These are phyloP conservation scores for Glycyrrhiza uralensis DNA, from an alignment of 306 rosid genomes.

Conservation along the genomic window DNA sequence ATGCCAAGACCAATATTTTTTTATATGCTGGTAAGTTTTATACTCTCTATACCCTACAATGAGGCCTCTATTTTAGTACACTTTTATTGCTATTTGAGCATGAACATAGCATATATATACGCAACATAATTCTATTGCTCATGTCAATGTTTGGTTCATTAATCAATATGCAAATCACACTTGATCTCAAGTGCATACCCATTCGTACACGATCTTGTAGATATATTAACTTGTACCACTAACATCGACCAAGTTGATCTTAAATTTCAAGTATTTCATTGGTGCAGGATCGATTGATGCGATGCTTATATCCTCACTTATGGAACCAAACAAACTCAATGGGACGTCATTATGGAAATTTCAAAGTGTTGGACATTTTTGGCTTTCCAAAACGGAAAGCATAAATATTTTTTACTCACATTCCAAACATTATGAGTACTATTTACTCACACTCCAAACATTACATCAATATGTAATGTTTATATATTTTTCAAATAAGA, in stretches of 20 bases:
- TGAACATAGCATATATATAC: too few species aligned
- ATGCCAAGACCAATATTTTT: not conserved
- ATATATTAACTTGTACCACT: not conserved
- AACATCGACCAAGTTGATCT: not conserved
- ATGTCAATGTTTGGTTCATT: too few species aligned
- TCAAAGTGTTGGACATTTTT: not conserved
- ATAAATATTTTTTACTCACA: not conserved
- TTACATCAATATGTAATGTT: not conserved
- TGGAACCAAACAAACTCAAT: not conserved
- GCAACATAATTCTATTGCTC: too few species aligned
- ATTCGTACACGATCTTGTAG: too few species aligned
- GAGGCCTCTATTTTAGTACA: not conserved
- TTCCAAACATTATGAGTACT: not conserved
- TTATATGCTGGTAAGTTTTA: not conserved
- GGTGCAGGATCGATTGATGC: not conserved
- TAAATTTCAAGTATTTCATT: not conserved
- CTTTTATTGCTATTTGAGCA: too few species aligned
- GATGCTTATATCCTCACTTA: not conserved
- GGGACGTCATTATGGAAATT: not conserved
- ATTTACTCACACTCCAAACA: not conserved
- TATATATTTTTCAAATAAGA: too few species aligned
- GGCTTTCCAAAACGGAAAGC: not conserved
- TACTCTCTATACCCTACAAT: not conserved
- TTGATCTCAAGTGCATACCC: too few species aligned
- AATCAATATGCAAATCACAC: too few species aligned